phyloP scores from a whole-genome alignment of 768 basidiomycete species.

The Mycena latifolia region DNA sequence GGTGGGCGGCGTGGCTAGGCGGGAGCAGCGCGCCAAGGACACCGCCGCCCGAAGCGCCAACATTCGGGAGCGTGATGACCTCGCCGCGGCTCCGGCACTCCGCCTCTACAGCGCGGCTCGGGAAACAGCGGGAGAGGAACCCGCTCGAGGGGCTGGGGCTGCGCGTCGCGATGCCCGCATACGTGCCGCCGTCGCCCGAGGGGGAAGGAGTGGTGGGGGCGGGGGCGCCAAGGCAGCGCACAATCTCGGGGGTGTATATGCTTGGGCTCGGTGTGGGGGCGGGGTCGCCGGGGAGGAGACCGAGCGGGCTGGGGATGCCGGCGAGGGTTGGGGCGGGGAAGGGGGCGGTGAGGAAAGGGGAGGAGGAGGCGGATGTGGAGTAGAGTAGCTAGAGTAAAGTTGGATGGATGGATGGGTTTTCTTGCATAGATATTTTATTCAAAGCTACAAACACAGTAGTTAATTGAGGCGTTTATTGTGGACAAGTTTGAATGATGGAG shows the following conservation, averaged over 20 bases:
- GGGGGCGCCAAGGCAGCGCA: constrained; percentile 25
- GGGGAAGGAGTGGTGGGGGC: background rate
- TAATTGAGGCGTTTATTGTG: too few relatives aligned
- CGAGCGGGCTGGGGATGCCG: constrained; percentile 29
- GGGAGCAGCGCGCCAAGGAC: constrained; percentile 37
- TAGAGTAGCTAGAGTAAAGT: too few relatives aligned
- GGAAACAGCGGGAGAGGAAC: background rate
- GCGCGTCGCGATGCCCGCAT: constrained; percentile 32
- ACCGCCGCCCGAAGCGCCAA: constrained; percentile 51
- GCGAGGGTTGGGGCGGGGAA: background rate
- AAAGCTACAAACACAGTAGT: too few relatives aligned
- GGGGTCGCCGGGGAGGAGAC: constrained; percentile 20
- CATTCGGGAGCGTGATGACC: constrained; percentile 81
- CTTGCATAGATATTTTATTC: too few relatives aligned
- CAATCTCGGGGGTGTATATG: constrained; percentile 37
- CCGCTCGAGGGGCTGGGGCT: constrained; percentile 32
- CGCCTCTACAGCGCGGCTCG: constrained; percentile 16
- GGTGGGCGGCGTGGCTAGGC: constrained; percentile 73
- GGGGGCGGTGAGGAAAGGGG: too few relatives aligned
- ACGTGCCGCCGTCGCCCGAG: constrained; percentile 9
- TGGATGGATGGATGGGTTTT: too few relatives aligned
- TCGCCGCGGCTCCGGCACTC: constrained; percentile 68
- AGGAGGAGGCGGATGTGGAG: too few relatives aligned
- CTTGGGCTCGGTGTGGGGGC: constrained; percentile 26
- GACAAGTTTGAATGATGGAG: too few relatives aligned